Conservation (phyloP, 2,329 filamentous ascomycete species). For the Curvularia sp. region DNA sequence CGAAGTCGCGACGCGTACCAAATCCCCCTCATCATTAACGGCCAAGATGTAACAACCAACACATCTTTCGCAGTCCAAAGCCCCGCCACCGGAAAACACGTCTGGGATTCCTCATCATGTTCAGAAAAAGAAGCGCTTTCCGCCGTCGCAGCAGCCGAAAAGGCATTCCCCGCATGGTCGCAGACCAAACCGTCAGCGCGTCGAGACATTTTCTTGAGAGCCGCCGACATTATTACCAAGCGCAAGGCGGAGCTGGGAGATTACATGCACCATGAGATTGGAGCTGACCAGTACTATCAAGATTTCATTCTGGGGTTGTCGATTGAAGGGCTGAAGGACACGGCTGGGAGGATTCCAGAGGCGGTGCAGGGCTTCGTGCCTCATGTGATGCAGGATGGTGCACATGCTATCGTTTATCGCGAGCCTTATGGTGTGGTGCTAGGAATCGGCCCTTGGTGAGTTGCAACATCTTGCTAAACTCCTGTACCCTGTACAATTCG, state of each 20-base stretch:
- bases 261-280: slow-evolving; percentile 3
- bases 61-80: slow-evolving; percentile 2
- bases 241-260: slow-evolving; percentile 1
- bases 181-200: slow-evolving; percentile 1
- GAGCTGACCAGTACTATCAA: slow-evolving; percentile 1
- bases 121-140: neutral
- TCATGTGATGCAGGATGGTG: slow-evolving; percentile 3
- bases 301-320: slow-evolving; percentile 1
- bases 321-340: slow-evolving; percentile 2
- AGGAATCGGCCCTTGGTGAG: slow-evolving; percentile 15
- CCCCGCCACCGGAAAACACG: neutral
- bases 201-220: neutral
- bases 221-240: slow-evolving; percentile 3
- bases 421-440: slow-evolving; percentile 17
- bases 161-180: slow-evolving; percentile 1
- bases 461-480: neutral
- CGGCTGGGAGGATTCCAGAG: neutral
- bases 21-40: neutral
- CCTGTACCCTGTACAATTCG: neutral
- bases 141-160: neutral
- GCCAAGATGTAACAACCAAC: neutral
- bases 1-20: neutral
- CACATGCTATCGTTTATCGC: slow-evolving; percentile 13
- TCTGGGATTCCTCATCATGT: neutral
- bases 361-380: slow-evolving; percentile 2